Percentiles rank a stretch among this genome's conserved stretches.
phyloP scores from a whole-genome alignment of 305 asterid genomes.

The Stenogyne calaminthoides region DNA sequence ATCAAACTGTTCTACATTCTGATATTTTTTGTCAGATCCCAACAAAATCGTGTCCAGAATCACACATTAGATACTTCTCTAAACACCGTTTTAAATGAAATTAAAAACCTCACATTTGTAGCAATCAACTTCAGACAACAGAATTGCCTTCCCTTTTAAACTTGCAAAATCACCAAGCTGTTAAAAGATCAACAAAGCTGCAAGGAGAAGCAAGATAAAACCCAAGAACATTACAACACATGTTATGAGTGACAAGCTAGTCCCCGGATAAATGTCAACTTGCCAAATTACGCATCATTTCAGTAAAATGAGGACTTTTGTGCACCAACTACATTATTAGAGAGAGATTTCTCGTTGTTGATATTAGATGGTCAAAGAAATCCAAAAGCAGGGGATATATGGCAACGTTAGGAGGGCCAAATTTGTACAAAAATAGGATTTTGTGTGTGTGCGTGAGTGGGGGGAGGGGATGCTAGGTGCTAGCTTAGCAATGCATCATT shows the following conservation, averaged over 20 bases:
- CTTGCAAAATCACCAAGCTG: neutral
- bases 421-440: no score
- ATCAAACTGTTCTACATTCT: neutral
- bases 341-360: neutral
- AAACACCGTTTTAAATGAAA: neutral
- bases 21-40: neutral
- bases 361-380: neutral
- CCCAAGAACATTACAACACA: neutral
- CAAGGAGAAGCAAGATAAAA: neutral
- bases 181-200: neutral
- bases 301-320: neutral
- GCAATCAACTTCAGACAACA: constrained; percentile 7
- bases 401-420: no score
- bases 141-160: neutral
- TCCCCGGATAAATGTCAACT: neutral
- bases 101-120: neutral
- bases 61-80: neutral
- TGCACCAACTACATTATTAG: neutral
- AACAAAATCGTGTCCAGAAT: neutral
- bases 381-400: no score
- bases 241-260: neutral
- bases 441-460: no score
- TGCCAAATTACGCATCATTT: neutral
- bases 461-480: no score
- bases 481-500: neutral